Conservation (phyloP, 768 basidiomycete species). For the Mycena polygramma region DNA sequence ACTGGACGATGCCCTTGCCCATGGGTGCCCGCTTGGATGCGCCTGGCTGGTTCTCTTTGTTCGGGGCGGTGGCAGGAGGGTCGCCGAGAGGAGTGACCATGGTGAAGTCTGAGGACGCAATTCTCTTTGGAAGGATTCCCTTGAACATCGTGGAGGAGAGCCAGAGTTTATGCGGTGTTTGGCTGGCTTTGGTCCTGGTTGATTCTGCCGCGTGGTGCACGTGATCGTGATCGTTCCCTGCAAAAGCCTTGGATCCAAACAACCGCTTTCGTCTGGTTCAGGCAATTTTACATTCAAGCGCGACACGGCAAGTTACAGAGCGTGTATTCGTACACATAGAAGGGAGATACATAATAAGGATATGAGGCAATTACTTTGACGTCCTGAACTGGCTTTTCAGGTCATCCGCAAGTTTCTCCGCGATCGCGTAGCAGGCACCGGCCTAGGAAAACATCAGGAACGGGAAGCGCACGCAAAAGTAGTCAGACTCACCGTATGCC, state of each 20-base stretch:
- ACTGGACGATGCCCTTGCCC: slow-evolving; percentile 45
- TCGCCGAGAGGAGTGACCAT: slow-evolving; percentile 74
- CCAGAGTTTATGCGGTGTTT: slow-evolving; percentile 36
- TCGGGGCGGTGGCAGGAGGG: slow-evolving; percentile 54
- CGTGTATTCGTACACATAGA: no score
- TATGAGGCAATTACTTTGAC: slow-evolving; percentile 1
- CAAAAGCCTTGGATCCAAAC: slow-evolving; percentile 7
- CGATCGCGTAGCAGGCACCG: slow-evolving; percentile 49
- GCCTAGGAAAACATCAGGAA: slow-evolving; percentile 39
- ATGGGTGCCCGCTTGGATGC: slow-evolving; percentile 37
- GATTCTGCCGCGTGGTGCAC: slow-evolving; percentile 48
- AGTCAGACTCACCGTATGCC: slow-evolving; percentile 54
- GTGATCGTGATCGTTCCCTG: not conserved
- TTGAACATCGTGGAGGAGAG: slow-evolving; percentile 75
- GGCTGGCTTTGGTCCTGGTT: slow-evolving; percentile 50
- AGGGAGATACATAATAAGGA: no score
- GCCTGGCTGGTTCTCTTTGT: slow-evolving; percentile 77
- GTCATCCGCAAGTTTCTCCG: slow-evolving; percentile 52
- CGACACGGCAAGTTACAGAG: no score
- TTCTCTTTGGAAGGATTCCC: slow-evolving; percentile 78
- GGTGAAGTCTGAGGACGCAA: slow-evolving; percentile 77
- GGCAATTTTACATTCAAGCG: slow-evolving; percentile 23
- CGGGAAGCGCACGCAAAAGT: not conserved
- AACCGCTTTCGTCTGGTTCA: not conserved
- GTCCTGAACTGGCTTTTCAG: slow-evolving; percentile 44